Evolutionary conservation across 495 filamentous ascomycete genomes (phyloP), one percentile per base, ranked within the genome.

Genomic region (Penicillium verhagenii): DNA sequence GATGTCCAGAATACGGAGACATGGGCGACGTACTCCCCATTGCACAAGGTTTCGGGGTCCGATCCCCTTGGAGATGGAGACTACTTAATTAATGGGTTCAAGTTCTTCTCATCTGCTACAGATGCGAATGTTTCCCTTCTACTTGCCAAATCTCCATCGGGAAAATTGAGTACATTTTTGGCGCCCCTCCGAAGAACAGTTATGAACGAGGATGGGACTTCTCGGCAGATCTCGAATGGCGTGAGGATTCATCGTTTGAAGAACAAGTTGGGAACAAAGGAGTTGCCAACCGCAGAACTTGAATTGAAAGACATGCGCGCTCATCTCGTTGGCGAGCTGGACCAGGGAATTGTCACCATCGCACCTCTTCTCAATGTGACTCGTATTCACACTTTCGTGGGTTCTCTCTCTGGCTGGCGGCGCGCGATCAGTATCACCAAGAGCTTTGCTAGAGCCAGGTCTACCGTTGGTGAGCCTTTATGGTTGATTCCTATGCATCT

Each of bases 51-150:
- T 1, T 39, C 49, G 13, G 50, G 40, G 9, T 23, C 33, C 20
- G 60, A 53, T 53, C 52, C 47, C 35, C 64, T 35, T 33, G 69
- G 40, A 24, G 68, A 52, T 10, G 72, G 72, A 1, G 68, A 69
- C 16, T 74, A 71, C 40, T 53, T 72, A 24, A 73, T 91, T 61
- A 77, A 75, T 33, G 88, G 88, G 9, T 89, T 88, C 75, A 89
- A 91, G 59, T 90, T 86, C 79, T 91, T 92, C 69, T 88, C 85
- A 3, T 86, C 81, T 1, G 87, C 87, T 0, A 90, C 86, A 1
- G 88, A 91, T 71, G 80, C 84, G 1, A 74, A 89, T 50, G 82
- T 89, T 73, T 74, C 85, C 16, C 74, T 91, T 11, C 69, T 89
- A n/a, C 79, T 92, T 3, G 88, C 88, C n/a, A 81, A 79, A 53